Evolutionary conservation across 257 asterid species (phyloP), one percentile per base, ranked within the genome.

Genomic region (Petrea volubilis): DNA sequence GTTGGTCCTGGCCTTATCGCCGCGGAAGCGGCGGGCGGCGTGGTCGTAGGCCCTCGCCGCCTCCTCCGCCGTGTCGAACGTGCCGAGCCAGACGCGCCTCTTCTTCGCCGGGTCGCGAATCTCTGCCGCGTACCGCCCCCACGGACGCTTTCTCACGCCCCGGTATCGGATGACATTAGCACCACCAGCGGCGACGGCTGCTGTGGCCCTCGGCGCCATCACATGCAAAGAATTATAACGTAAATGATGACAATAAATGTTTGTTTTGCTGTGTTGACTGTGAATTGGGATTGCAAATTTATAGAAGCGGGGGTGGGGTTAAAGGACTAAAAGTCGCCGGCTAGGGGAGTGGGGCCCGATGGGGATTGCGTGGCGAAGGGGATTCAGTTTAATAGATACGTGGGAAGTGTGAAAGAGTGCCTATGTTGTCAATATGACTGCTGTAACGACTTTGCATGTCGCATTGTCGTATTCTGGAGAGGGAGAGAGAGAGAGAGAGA

Each of bases 31-130:
- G 64, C 68, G 73, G 33, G 83, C 83, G 40, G 83, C 79, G 10
- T 5, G 18, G 70, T 79, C 79, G 70, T 79, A 79, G 8, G 80
- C 74, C 1, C 69, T 14, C 0, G 80, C 79, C 20, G 83, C 83
- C 52, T 70, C 70, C 71, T 63, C 77, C n/a, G 77, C 56, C 34
- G 83, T 46, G 67, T 59, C 50, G 43, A 25, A 70, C 0, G 77
- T 70, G 25, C 83, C 83, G 1, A 79, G 51, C 80, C 80, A 79
- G 4, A 70, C 57, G 11, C 77, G 70, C 11, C 53, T 68, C 56
- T 70, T 69, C 68, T 31, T 70, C 18, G 13, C 23, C 0, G 83
- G 83, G 36, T 79, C 83, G 5, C 79, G 12, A 15, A 75, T 68
- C 44, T 60, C 74, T 18, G 79, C 66, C 13, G 75, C 49, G 65